Evolutionary conservation across 2,329 filamentous ascomycete genomes (phyloP), one percentile per base, ranked within the genome.

Genomic region (Hypoxylon sp.): DNA sequence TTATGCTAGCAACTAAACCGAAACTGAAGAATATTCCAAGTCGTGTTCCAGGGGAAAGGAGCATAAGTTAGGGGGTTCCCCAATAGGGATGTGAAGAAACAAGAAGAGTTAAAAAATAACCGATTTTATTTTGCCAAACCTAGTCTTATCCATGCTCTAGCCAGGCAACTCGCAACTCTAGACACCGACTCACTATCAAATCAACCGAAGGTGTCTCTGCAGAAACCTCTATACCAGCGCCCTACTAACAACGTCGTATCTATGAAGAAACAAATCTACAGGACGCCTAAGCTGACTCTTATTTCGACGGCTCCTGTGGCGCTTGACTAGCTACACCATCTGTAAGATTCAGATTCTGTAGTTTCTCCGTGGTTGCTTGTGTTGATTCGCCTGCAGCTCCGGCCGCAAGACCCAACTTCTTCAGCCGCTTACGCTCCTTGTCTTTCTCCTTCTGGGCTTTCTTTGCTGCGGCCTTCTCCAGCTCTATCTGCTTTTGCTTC

Each of bases 401-500:
- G 36, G 36, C 60, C 5, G 62, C 66, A 32, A 64, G 67, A 25
- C 62, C 70, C 71, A 65, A 17, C 30, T 81, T 80, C 74, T 82
- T 80, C 32, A 76, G 76, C 61, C 79, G 79, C 78, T 84, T 84
- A 71, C 82, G 81, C 69, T 84, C 82, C 80, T 85, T 85, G 72
- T 85, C 84, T 68, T 80, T 81, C 72, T 82, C 80, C 77, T 84
- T 85, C 13, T 81, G 81, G 2, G 82, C 82, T 75, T 85, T 85
- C 78, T 86, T 86, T 1, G 82, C 83, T 3, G 83, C 84, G 0
- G 82, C 81, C 76, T 85, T 85, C 65, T 82, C 82, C 2, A 82
- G 81, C 53, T 82, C 83, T 69, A 85, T 82, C 46, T 88, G 90
- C 75, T 91, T 91, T 72, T 92, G 90, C 75, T 91, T 91, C 75